Evolutionary conservation across 345 rosid genomes (phyloP).

Genomic region (Hypericum androsaemum): DNA sequence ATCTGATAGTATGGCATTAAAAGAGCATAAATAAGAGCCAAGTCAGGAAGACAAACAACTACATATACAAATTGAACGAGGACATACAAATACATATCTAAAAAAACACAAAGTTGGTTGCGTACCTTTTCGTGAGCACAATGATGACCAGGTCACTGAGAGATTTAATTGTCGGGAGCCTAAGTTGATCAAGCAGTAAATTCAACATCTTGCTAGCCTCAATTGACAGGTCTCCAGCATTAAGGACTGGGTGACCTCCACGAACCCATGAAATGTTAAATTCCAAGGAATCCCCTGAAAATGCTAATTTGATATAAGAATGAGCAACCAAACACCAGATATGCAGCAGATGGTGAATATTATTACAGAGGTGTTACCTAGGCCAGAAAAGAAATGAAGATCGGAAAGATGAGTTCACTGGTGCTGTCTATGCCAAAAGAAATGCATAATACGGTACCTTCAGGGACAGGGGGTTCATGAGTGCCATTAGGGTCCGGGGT

Average conservation of each 20-base stretch:
- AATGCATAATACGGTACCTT: slow-evolving; percentile 32
- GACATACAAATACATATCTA: neutral
- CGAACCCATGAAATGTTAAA: slow-evolving; percentile 83
- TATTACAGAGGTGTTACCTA: neutral
- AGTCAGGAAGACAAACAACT: no score
- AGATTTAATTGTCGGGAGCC: slow-evolving; percentile 71
- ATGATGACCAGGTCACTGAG: slow-evolving; percentile 51
- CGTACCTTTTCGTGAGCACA: slow-evolving; percentile 70
- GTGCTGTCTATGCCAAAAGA: slow-evolving; percentile 1
- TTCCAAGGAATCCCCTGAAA: slow-evolving; percentile 43
- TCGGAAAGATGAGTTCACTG: no score
- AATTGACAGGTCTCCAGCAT: slow-evolving; percentile 73
- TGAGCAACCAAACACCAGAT: slow-evolving; percentile 1
- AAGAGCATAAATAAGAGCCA: no score
- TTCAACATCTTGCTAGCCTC: slow-evolving; percentile 82
- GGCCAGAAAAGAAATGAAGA: neutral
- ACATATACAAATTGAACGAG: neutral
- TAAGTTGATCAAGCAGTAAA: slow-evolving; percentile 87
- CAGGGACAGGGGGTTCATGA: slow-evolving; percentile 42
- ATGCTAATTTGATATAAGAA: slow-evolving; percentile 18
- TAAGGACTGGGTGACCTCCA: slow-evolving; percentile 77
- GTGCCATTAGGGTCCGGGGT: slow-evolving; percentile 73
- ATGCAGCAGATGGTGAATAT: neutral
- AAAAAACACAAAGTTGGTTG: slow-evolving; percentile 6
- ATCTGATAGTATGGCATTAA: no score